Evolutionary conservation across 2,329 filamentous ascomycete species (phyloP), one percentile per base, ranked within the genome.

Genomic region (Aspergillus pseudoterreus): DNA sequence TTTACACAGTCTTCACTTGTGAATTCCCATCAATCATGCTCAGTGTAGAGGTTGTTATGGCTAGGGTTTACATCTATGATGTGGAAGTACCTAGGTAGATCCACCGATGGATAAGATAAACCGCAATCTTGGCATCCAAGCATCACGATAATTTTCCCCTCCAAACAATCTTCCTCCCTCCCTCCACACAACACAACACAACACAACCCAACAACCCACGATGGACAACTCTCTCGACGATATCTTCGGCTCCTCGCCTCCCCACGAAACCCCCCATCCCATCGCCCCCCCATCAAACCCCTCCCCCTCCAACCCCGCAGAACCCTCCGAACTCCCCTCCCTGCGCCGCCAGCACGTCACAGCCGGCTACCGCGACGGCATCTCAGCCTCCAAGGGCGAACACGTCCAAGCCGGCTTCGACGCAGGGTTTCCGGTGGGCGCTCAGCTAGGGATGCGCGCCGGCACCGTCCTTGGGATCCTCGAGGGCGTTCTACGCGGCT

Each of bases 391-490:
- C 30, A 97, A 97, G 69, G 82, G 82, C 22, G 74, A 79, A 44
- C 87, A 84, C 62, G 83, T 96, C 22, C 94, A 99, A 71, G 78
- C 79, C 12, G 92, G 92, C 0, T 97, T 99, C 65, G 94, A 99
- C 67, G 89, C 92, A 57, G 92, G 92, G 0, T 97, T 91, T 68
- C 79, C 84, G 12, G 78, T 97, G 0, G 94, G 94, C 11, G 92
- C 90, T 1, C 84, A 86, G 47, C 75, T 97, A 27, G 94, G 92
- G 0, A 69, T 88, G 57, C 79, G 80, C 24, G 86, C 85, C 0
- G 94, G 94, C 0, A 84, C 83, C 58, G 73, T 95, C 11, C 69
- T 95, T 3, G 94, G 94, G 0, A 74, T 89, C 4, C 65, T 96
- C 5, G 89, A 95, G 63, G 90, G 87, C 0, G 71, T 96, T 17